Evolutionary conservation across 139 green algal species (phyloP).

Genomic region (Micromonas commoda): DNA sequence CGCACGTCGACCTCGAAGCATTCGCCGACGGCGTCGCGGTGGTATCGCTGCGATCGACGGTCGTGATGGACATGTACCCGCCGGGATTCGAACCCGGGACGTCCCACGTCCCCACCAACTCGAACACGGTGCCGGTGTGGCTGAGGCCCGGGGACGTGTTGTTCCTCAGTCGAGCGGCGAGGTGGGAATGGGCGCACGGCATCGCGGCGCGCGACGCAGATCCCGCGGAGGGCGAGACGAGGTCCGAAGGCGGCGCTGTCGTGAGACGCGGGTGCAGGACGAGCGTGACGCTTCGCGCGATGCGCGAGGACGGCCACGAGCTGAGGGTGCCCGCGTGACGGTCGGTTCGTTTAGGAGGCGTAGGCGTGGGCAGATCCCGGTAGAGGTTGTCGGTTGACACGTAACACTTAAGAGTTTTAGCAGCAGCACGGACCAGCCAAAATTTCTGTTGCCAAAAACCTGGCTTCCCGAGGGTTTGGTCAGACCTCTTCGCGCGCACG

Average conservation of each 20-base stretch:
- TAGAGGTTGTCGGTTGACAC: too few relatives aligned
- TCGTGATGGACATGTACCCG: conserved; percentile 9
- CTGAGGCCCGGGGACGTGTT: not conserved
- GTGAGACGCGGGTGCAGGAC: not conserved
- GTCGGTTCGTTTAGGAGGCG: not conserved
- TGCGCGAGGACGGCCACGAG: not conserved
- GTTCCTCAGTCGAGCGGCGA: not conserved
- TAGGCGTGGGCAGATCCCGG: too few relatives aligned
- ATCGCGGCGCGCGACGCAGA: not conserved
- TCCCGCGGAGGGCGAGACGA: not conserved
- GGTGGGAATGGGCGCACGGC: not conserved
- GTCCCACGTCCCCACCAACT: not conserved
- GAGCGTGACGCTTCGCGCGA: not conserved
- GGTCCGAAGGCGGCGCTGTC: not conserved
- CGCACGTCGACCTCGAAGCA: conserved; percentile 2
- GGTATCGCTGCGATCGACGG: not conserved
- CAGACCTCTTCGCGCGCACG: too few relatives aligned
- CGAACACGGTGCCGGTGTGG: not conserved
- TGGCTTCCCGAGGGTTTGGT: too few relatives aligned
- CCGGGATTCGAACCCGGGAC: not conserved
- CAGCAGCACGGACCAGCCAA: too few relatives aligned
- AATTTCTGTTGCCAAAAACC: too few relatives aligned
- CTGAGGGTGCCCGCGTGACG: not conserved
- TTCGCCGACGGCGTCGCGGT: not conserved
- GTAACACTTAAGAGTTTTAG: too few relatives aligned